Evolutionary conservation across 2,329 filamentous ascomycete genomes (phyloP).

Genomic region (Byssothecium circinans): DNA sequence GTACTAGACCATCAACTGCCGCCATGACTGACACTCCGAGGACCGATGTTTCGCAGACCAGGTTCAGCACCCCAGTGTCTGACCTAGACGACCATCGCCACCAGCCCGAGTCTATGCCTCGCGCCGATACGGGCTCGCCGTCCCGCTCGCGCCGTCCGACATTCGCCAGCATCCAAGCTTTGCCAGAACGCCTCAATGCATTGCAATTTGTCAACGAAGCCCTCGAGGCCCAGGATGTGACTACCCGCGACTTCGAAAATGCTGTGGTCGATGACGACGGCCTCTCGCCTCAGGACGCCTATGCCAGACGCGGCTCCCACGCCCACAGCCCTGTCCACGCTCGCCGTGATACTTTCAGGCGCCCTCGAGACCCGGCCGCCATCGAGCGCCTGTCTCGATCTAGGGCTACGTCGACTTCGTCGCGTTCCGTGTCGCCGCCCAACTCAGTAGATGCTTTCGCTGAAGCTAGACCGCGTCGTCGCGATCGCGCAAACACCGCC

Average conservation of each 20-base stretch:
- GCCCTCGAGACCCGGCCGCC: conserved; percentile 38
- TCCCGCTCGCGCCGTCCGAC: conserved; percentile 65
- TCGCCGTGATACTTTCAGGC: conserved; percentile 49
- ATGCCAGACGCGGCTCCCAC: conserved; percentile 52
- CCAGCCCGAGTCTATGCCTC: conserved; percentile 63
- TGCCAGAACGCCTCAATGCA: conserved; percentile 46
- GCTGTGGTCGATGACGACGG: conserved; percentile 76
- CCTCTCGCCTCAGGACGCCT: conserved; percentile 48
- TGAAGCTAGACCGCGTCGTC: conserved; percentile 69
- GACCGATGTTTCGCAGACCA: conserved; percentile 69
- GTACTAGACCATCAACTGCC: conserved; percentile 31
- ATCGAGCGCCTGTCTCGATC: conserved; percentile 44
- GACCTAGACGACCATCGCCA: conserved; percentile 87
- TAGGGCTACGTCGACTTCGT: conserved; percentile 54
- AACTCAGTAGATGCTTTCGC: conserved; percentile 99
- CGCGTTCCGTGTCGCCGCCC: conserved; percentile 79
- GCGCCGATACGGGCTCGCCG: conserved; percentile 57
- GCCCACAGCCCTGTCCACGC: conserved; percentile 40
- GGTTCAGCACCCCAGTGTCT: conserved; percentile 73
- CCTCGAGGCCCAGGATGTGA: conserved; percentile 47
- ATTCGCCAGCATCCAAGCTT: conserved; percentile 65
- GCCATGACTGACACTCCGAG: conserved; percentile 57
- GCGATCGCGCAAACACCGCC: conserved; percentile 71
- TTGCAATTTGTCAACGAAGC: conserved; percentile 50
- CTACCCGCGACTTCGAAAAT: conserved; percentile 80